phyloP scores from a whole-genome alignment of 495 filamentous ascomycete species.

The Penicillium steckii region DNA sequence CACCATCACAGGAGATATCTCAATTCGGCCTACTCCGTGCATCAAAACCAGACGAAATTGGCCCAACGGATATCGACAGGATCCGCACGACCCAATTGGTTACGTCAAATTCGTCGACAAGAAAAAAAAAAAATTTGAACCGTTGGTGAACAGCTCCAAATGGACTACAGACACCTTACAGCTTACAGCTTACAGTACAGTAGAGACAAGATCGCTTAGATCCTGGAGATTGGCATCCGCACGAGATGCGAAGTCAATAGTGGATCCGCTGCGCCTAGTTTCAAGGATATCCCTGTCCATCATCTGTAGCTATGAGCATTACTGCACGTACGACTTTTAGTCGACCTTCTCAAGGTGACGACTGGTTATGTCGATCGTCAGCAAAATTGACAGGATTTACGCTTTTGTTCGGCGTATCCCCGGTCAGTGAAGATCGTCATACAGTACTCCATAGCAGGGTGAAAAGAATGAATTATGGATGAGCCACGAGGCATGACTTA shows the following conservation, averaged over 20 bases:
- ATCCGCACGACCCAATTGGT: constrained; percentile 1
- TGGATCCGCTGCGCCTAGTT: background rate
- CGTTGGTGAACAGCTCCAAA: too few relatives aligned
- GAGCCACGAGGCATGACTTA: background rate
- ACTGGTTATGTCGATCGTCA: constrained; percentile 16
- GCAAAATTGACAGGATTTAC: constrained; percentile 5
- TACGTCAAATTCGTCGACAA: background rate
- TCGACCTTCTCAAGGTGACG: constrained; percentile 14
- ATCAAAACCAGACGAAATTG: constrained; percentile 4
- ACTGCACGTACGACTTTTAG: too few relatives aligned
- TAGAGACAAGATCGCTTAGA: background rate
- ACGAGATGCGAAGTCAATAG: background rate
- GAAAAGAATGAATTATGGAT: background rate
- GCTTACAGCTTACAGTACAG: background rate
- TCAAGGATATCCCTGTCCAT: constrained; percentile 5
- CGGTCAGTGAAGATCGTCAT: constrained; percentile 6
- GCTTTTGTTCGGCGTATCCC: constrained; percentile 1
- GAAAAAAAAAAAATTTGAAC: too few relatives aligned
- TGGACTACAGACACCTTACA: too few relatives aligned
- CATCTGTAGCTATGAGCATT: background rate
- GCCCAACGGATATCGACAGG: constrained; percentile 16
- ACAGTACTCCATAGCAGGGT: background rate
- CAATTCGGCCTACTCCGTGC: constrained; percentile 12
- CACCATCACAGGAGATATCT: constrained; percentile 7
- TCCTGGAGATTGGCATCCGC: background rate